Conservation (phyloP, 108 stramenopile species). For the Fistulifera pelliculosa region DNA sequence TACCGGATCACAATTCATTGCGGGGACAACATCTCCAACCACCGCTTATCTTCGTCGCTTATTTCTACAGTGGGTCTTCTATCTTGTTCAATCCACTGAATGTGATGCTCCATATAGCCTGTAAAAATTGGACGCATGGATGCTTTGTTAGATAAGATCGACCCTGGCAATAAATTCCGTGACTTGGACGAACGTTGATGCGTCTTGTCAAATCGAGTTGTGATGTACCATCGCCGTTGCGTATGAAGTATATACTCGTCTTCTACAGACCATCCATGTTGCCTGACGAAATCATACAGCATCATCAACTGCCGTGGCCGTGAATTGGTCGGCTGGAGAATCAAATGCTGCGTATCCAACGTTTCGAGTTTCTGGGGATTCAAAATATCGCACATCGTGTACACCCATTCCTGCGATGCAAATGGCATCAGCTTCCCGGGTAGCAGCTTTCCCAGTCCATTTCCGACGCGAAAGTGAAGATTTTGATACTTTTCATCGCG, state of each 20-base stretch:
- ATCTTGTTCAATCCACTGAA: constrained; percentile 42
- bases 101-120: constrained; percentile 48
- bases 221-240: constrained; percentile 53
- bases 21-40: no score
- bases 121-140: constrained; percentile 13
- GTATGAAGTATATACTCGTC: constrained; percentile 53
- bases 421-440: constrained; percentile 53
- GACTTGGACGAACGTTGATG: background rate
- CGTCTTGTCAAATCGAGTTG: constrained; percentile 29
- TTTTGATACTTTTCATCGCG: constrained; percentile 2
- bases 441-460: constrained; percentile 46
- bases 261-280: constrained; percentile 32
- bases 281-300: constrained; percentile 50
- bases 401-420: constrained; percentile 82
- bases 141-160: background rate
- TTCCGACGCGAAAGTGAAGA: constrained; percentile 55
- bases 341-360: constrained; percentile 30
- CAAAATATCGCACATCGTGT: constrained; percentile 55
- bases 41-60: no score
- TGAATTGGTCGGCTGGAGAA: constrained; percentile 70
- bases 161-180: background rate
- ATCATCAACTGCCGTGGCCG: constrained; percentile 46
- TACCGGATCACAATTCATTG: no score
- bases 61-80: background rate
- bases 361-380: constrained; percentile 17